Base-by-base conservation (phyloP, 1,139 yeast genomes). In the Hansenula anomala region DNA sequence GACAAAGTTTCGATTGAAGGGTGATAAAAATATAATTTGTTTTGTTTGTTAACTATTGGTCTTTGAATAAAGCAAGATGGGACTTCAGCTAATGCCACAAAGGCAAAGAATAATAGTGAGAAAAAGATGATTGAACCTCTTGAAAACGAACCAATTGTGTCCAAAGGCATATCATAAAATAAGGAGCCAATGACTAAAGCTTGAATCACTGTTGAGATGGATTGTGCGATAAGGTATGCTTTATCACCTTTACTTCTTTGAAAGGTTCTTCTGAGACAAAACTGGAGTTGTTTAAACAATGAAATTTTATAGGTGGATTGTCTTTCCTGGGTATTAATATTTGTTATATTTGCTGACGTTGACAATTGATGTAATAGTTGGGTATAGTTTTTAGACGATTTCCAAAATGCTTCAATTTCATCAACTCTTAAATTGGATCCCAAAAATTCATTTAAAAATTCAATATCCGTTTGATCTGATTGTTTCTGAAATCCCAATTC, bases 41-140 rank as follows among this genome's bases (percentile, higher is more conserved):
- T n/a, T n/a, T 82, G 92, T 54, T 82, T 83, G 54, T 80, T 86
- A 16, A 80, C 83, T 46, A 82, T 75, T 3, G 80, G 75, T 47
- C 89, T 72, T n/a, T 83, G 77, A 50, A 77, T 83, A 47, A 66
- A 73, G 42, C 78, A 61, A 13, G 80, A 61, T 59, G 79, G 69
- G 43, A 82, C 73, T 59, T 82, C 89, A 52, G 81, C 66, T 44
- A 80, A 60, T 9, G 86, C 78, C 14, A 80, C 64, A 58, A 82
- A 77, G n/a, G 85, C 83, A 55, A 81, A 80, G 60, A 78, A 81
- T 52, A 82, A 65, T 33, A 80, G 71, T 30, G 87, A 81, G 58
- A 80, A 80, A 66, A 82, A 83, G 56, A 83, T 56, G 19, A 79
- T 67, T 20, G 86, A 79, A 40, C 80, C 73, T 50, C 90, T 69